phyloP scores from a whole-genome alignment of 306 rosid species.

The Quercus ilex region DNA sequence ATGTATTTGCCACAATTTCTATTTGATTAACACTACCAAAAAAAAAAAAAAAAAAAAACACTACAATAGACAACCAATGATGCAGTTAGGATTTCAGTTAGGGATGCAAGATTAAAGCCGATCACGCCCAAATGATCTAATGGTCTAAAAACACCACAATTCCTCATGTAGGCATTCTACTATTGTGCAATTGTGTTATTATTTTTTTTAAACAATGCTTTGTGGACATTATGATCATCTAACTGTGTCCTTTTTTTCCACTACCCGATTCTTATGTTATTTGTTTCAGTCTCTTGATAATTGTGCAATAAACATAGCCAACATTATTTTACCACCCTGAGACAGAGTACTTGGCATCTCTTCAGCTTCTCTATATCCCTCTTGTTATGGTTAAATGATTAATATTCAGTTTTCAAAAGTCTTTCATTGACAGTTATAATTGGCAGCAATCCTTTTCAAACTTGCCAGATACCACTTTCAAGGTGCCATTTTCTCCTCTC shows the following conservation, averaged over 20 bases:
- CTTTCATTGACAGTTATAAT: constrained; percentile 31
- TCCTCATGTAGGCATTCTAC: not conserved
- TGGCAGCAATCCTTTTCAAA: constrained; percentile 77
- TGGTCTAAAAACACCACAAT: too few species aligned
- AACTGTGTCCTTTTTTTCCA: constrained; percentile 11
- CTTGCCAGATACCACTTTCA: constrained; percentile 92
- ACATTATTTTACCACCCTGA: too few species aligned
- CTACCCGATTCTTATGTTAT: not conserved
- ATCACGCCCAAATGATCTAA: too few species aligned
- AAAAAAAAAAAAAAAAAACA: too few species aligned
- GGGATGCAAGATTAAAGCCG: too few species aligned
- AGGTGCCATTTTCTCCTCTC: constrained; percentile 42
- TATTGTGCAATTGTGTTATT: too few species aligned
- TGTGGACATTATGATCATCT: not conserved
- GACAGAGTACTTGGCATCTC: constrained; percentile 62
- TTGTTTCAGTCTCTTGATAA: too few species aligned
- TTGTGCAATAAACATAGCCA: too few species aligned
- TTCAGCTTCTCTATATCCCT: constrained; percentile 58
- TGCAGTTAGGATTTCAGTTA: too few species aligned
- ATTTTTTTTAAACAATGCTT: not conserved
- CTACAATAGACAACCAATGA: too few species aligned
- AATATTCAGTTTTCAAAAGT: not conserved
- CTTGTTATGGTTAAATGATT: constrained; percentile 8
- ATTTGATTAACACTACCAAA: too few species aligned
- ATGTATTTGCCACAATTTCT: too few species aligned